Base-by-base conservation (phyloP, 495 filamentous ascomycete genomes). In the Pyrenula massariospora region DNA sequence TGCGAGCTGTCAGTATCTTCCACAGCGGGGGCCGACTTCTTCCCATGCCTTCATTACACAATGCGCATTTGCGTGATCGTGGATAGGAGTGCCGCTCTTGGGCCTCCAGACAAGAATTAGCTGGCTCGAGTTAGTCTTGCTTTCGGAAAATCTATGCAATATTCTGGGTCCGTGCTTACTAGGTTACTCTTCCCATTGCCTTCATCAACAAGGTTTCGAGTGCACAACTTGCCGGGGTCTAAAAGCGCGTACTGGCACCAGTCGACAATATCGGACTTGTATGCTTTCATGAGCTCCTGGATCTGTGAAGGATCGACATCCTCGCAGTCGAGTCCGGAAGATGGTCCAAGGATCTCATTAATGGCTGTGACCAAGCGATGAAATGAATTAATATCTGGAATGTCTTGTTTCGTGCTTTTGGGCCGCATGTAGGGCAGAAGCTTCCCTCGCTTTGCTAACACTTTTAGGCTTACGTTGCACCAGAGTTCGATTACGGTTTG, bases 91-190 rank as follows among this genome's bases (percentile, higher is more conserved):
- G 21, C 81, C 81, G 68, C 89, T 88, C n/a, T 88, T 87, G 20
- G 91, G 91, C 12, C 79, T 85, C 91, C 91, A 96, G n/a, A 95
- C 91, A 11, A 96, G 78, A 20, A 96, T 81, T 52, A 96, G 77
- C 82, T 92, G n/a, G n/a, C n/a, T n/a, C n/a, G n/a, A n/a, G n/a
- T n/a, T n/a, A n/a, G n/a, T n/a, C n/a, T n/a, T n/a, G n/a, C n/a
- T n/a, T n/a, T n/a, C n/a, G n/a, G n/a, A n/a, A n/a, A n/a, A n/a
- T n/a, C n/a, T n/a, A n/a, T n/a, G n/a, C n/a, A n/a, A n/a, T n/a
- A n/a, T n/a, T n/a, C n/a, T n/a, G n/a, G n/a, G n/a, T n/a, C 24
- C 51, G n/a, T 48, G 66, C 81, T 63, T 76, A 91, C 87, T 59
- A 96, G 66, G 66, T 96, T 96, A 66, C 87, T 85, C 66, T 92